A percentile compares a stretch with the other conserved stretches of the same genome.
Evolutionary conservation across 2,329 filamentous ascomycete species (phyloP).

Genomic region (Pyrenophora graminea): DNA sequence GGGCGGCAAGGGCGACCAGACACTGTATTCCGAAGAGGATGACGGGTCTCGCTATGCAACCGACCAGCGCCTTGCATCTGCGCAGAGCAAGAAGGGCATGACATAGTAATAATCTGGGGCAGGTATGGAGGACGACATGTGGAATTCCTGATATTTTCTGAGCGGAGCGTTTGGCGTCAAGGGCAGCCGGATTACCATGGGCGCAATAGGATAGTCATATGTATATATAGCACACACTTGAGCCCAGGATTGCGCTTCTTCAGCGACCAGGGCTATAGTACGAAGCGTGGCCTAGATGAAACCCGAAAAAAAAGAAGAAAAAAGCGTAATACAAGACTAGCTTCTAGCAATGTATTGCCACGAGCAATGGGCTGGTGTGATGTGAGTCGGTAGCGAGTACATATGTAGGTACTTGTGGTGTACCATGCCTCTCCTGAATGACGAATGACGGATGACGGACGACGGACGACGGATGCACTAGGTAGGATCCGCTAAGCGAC

Average conservation of each 20-base stretch:
- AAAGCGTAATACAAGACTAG: neutral
- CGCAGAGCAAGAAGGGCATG: constrained; percentile 5
- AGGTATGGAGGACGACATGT: neutral
- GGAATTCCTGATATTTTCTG: neutral
- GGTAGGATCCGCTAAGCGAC: constrained; percentile 13
- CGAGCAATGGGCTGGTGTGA: too few species aligned
- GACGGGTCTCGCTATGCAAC: constrained; percentile 46
- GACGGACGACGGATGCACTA: constrained; percentile 8
- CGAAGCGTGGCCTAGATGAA: neutral
- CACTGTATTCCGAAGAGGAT: constrained; percentile 69
- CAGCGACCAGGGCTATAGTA: neutral
- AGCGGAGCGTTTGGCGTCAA: constrained; percentile 11
- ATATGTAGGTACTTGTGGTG: neutral
- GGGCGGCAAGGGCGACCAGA: constrained; percentile 83
- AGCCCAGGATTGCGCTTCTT: constrained; percentile 1
- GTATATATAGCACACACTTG: constrained; percentile 22
- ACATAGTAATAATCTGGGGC: neutral
- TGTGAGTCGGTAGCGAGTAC: constrained; percentile 4
- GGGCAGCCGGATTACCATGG: constrained; percentile 20
- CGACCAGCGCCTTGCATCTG: constrained; percentile 19
- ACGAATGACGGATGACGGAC: too few species aligned
- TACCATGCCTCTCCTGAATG: neutral
- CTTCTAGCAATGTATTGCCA: neutral
- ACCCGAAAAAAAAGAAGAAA: neutral
- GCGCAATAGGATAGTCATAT: constrained; percentile 14